Base-by-base conservation (phyloP, 1,284 basidiomycete species). In the Tilletia horrida region DNA sequence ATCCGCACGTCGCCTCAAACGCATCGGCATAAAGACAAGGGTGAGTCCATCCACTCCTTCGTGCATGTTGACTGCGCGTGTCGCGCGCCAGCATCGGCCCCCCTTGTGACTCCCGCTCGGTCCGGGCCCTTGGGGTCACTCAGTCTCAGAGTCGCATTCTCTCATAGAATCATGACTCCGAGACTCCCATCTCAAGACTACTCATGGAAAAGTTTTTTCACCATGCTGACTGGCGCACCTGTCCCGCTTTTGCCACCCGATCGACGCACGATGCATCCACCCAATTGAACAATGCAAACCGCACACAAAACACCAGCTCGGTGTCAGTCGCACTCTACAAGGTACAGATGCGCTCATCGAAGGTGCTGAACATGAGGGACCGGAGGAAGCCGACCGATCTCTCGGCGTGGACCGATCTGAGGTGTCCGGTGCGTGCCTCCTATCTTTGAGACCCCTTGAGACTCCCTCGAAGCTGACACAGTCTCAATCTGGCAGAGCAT, bases 401-500 rank as follows among this genome's bases (percentile, higher is more conserved):
- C 7, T 62, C 35, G 61, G 43, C 23, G 61, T 44, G 11, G 42
- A 62, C 61, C 18, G 55, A 18, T 59, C 55, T 7, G 61, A 62
- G 40, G 61, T 44, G 21, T 31, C 42, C 9, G 61, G 43, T 43
- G 40, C 61, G 42, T 44, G 21, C 40, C n/a, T 40, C 21, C 23
- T 8, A 21, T 27, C 27, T 27, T 27, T 52, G 50, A 52, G 50
- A 52, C 50, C 27, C 21, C 21, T 23, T 52, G 50, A 52, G 50
- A 52, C 50, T 27, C 50, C 23, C 7, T 11, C 6, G 11, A 40
- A 40, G 50, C 50, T 52, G 50, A 52, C 50, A 52, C 23, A 52
- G 43, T 61, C 42, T 45, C 65, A 27, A 44, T 21, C 50, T 23
- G n/a, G 13, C 25, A 47, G 79, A 81, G 62, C 78, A 81, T 69